phyloP scores from a whole-genome alignment of 805 yeast species.

The Teunomyces aglyptinius region DNA sequence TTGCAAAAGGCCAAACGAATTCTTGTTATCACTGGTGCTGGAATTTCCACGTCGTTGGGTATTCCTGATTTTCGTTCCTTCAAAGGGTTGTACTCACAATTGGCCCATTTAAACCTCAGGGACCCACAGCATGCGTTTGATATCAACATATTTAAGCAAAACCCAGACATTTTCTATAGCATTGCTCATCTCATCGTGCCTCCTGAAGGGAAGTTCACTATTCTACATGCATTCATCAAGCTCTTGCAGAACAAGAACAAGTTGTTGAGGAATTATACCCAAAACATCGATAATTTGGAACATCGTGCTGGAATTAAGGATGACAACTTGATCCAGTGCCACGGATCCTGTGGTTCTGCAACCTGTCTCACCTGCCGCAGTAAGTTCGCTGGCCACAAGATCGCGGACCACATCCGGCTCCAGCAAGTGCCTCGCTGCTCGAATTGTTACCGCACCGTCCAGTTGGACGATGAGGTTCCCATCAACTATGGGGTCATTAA shows the following conservation, averaged over 20 bases:
- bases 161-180: constrained; percentile 80
- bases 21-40: constrained; percentile 87
- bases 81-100: constrained; percentile 75
- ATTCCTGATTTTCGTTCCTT: constrained; percentile 91
- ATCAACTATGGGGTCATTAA: constrained; percentile 58
- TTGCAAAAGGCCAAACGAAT: constrained; percentile 40
- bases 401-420: constrained; percentile 47
- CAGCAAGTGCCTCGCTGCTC: constrained; percentile 56
- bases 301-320: constrained; percentile 51
- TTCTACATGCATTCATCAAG: constrained; percentile 38
- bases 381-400: constrained; percentile 48
- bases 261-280: constrained; percentile 42
- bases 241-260: constrained; percentile 37
- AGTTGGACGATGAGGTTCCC: constrained; percentile 22
- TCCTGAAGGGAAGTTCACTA: constrained; percentile 34
- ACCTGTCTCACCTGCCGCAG: constrained; percentile 75
- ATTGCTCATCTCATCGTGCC: constrained; percentile 85
- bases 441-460: constrained; percentile 25
- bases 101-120: constrained; percentile 63
- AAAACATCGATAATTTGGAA: constrained; percentile 45
- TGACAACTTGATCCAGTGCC: constrained; percentile 69
- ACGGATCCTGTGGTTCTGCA: constrained; percentile 74
- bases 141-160: constrained; percentile 62
- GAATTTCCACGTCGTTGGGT: constrained; percentile 85
- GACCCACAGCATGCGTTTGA: constrained; percentile 94